Evolutionary conservation across 2,329 filamentous ascomycete genomes (phyloP).

Genomic region (Alternaria angustiovoidea): DNA sequence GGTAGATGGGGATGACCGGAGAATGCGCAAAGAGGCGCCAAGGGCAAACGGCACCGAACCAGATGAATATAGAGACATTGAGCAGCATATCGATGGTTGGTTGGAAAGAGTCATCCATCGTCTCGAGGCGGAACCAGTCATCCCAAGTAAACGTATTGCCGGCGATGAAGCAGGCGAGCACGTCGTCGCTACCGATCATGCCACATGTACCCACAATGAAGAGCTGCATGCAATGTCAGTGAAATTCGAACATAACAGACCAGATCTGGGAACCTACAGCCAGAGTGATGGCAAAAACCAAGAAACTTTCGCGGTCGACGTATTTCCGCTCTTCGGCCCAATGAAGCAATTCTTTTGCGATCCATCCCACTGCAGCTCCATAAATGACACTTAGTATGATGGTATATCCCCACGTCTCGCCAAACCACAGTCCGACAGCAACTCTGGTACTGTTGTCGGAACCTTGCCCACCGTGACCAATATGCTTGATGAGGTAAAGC

Average conservation of each 20-base stretch:
- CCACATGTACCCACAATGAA: slow-evolving; percentile 90
- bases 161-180: slow-evolving; percentile 90
- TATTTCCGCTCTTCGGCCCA: slow-evolving; percentile 83
- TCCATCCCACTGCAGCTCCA: slow-evolving; percentile 78
- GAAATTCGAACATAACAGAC: neutral
- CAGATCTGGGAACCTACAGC: slow-evolving; percentile 61
- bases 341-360: slow-evolving; percentile 82
- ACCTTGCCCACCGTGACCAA: slow-evolving; percentile 63
- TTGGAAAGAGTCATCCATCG: slow-evolving; percentile 88
- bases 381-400: slow-evolving; percentile 82
- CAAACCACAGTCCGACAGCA: slow-evolving; percentile 83
- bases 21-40: slow-evolving; percentile 77
- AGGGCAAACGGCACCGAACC: slow-evolving; percentile 76
- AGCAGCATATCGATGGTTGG: slow-evolving; percentile 95
- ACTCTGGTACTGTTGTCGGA: slow-evolving; percentile 62
- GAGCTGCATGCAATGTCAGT: slow-evolving; percentile 55
- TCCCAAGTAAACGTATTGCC: slow-evolving; percentile 93
- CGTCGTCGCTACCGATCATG: slow-evolving; percentile 86
- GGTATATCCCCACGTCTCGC: slow-evolving; percentile 83
- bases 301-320: slow-evolving; percentile 85
- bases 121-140: slow-evolving; percentile 92
- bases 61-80: slow-evolving; percentile 87
- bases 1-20: slow-evolving; percentile 73
- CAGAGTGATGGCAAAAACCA: slow-evolving; percentile 84
- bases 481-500: slow-evolving; percentile 82